Conservation (phyloP, 306 rosid genomes). For the Citrullus colocynthis region DNA sequence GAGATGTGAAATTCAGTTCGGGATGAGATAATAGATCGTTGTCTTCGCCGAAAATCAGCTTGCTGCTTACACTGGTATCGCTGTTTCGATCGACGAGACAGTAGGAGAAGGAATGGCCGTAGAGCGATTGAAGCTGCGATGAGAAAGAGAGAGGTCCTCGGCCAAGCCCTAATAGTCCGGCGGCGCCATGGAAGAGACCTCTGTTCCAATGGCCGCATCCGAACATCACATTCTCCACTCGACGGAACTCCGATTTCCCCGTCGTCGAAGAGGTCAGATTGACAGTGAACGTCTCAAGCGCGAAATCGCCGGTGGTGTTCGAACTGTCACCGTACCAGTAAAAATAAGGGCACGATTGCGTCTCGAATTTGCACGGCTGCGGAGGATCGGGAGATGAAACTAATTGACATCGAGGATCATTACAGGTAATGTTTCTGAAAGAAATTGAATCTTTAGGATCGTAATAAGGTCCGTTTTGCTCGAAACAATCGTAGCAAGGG, state of each 20-base stretch:
- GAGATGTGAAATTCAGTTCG: constrained; percentile 62
- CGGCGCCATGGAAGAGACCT: constrained; percentile 92
- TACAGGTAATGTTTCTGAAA: constrained; percentile 56
- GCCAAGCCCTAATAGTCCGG: constrained; percentile 84
- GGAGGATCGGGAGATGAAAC: constrained; percentile 90
- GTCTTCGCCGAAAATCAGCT: constrained; percentile 82
- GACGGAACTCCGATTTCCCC: constrained; percentile 36
- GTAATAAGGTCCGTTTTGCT: constrained; percentile 71
- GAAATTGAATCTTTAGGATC: constrained; percentile 70
- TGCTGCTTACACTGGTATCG: constrained; percentile 61
- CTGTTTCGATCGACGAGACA: constrained; percentile 91
- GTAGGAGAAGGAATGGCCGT: constrained; percentile 88
- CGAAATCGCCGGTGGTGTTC: constrained; percentile 87
- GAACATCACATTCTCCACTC: constrained; percentile 76
- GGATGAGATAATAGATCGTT: constrained; percentile 44
- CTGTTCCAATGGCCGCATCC: constrained; percentile 99
- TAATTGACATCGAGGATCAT: constrained; percentile 47
- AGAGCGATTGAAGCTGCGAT: constrained; percentile 84
- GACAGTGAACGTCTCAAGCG: constrained; percentile 69
- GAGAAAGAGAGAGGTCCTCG: constrained; percentile 88
- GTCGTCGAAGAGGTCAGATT: constrained; percentile 41
- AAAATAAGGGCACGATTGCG: constrained; percentile 72
- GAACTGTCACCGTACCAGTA: constrained; percentile 98
- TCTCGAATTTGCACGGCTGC: constrained; percentile 55
- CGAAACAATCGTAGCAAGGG: constrained; percentile 85